These are phyloP conservation scores for Arbutus unedo DNA, from an alignment of 148 eudicot genomes.

Conservation along the genomic window DNA sequence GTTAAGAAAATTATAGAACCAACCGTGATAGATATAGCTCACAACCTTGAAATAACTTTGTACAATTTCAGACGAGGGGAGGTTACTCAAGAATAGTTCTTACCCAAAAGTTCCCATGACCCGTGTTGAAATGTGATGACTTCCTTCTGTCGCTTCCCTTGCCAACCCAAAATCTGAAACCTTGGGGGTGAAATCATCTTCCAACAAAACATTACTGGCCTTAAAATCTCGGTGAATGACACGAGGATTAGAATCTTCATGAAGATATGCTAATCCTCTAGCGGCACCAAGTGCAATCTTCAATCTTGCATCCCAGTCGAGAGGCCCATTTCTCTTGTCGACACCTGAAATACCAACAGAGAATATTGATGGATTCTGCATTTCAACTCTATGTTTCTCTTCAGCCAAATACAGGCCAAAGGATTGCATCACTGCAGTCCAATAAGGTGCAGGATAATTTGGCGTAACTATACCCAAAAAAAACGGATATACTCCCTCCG, in stretches of 20 bases:
- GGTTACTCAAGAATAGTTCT: slow-evolving; percentile 2
- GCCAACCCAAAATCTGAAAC: slow-evolving; percentile 99
- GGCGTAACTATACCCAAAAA: background rate
- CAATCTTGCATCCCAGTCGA: slow-evolving; percentile 95
- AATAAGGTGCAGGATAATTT: background rate
- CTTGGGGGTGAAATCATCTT: slow-evolving; percentile 93
- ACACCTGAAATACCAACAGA: slow-evolving; percentile 45
- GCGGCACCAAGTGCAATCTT: slow-evolving; percentile 99
- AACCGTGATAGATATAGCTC: background rate
- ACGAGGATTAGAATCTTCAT: slow-evolving; percentile 98
- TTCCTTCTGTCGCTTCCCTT: slow-evolving; percentile 98
- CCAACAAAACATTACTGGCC: slow-evolving; percentile 89
- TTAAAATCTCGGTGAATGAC: slow-evolving; percentile 97
- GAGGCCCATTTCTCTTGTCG: slow-evolving; percentile 62
- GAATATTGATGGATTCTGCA: background rate
- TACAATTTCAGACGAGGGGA: background rate
- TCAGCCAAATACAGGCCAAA: background rate
- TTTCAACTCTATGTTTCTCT: background rate
- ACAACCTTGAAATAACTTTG: background rate
- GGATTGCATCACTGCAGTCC: background rate
- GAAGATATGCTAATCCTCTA: slow-evolving; percentile 96
- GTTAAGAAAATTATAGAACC: background rate
- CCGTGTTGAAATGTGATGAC: slow-evolving; percentile 89
- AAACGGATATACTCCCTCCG: too few species aligned
- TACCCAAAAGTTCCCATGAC: slow-evolving; percentile 99